Conservation (phyloP, 257 asterid species). For the Fraxinus excelsior region DNA sequence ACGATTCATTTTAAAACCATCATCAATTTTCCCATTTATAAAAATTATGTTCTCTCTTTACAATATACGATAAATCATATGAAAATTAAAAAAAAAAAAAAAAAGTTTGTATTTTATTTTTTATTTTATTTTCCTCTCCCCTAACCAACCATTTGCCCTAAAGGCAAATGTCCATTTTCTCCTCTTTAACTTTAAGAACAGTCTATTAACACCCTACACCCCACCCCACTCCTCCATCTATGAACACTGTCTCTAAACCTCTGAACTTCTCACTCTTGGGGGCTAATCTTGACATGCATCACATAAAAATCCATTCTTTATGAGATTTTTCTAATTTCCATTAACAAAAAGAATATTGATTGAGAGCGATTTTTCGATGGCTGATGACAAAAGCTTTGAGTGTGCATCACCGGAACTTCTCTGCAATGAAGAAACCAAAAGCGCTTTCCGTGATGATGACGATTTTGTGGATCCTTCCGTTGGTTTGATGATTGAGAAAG, state of each 20-base stretch:
- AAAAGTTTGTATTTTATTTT: not conserved
- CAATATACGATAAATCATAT: no score
- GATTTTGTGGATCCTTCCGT: slow-evolving; percentile 31
- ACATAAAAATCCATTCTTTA: slow-evolving; percentile 42
- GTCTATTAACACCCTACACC: slow-evolving; percentile 28
- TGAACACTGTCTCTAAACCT: slow-evolving; percentile 20
- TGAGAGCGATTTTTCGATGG: slow-evolving; percentile 42
- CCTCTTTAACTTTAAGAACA: slow-evolving; percentile 17
- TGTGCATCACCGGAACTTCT: slow-evolving; percentile 43
- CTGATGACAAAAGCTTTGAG: slow-evolving; percentile 41
- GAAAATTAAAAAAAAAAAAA: no score
- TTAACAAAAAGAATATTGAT: slow-evolving; percentile 18
- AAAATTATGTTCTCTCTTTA: not conserved
- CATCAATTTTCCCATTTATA: not conserved
- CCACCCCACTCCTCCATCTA: slow-evolving; percentile 14
- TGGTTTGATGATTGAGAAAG: slow-evolving; percentile 56
- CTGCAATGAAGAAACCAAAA: slow-evolving; percentile 46
- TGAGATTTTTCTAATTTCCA: slow-evolving; percentile 37
- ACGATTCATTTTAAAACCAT: not conserved
- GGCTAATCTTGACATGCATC: slow-evolving; percentile 32
- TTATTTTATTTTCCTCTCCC: slow-evolving; percentile 25
- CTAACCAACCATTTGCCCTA: slow-evolving; percentile 58
- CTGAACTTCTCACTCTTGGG: slow-evolving; percentile 22
- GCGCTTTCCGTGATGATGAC: slow-evolving; percentile 42
- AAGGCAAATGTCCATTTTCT: slow-evolving; percentile 44